A percentile compares a stretch with the other conserved stretches of the same genome.
Conservation (phyloP, 2,329 filamentous ascomycete genomes). For the Penicillium sp. region DNA sequence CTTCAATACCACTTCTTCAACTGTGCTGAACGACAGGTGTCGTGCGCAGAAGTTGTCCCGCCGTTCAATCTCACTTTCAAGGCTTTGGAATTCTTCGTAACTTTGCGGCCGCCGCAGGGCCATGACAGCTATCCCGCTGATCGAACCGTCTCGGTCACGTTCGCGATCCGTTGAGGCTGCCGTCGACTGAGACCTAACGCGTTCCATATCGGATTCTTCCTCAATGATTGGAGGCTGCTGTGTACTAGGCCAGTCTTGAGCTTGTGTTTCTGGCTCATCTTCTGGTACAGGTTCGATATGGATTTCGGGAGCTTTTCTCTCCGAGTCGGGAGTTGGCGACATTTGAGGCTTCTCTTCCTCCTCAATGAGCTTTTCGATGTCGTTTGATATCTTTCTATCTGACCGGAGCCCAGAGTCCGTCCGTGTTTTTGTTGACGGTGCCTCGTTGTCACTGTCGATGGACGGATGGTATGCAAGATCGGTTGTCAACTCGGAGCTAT, state of each 20-base stretch:
- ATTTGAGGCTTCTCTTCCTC: conserved; percentile 14
- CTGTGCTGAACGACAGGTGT: conserved; percentile 47
- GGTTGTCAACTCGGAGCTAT: conserved; percentile 29
- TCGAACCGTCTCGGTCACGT: conserved; percentile 15
- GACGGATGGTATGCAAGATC: conserved; percentile 27
- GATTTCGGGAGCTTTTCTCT: conserved; percentile 31
- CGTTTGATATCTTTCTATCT: conserved; percentile 17
- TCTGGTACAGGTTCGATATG: conserved; percentile 28
- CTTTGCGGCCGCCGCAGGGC: conserved; percentile 39
- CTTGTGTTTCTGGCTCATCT: conserved; percentile 15
- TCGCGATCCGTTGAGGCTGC: conserved; percentile 30
- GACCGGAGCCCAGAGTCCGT: conserved; percentile 14
- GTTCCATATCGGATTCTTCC: conserved; percentile 28
- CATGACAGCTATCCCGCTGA: conserved; percentile 25
- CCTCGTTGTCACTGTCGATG: conserved; percentile 30
- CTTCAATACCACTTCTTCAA: conserved; percentile 43
- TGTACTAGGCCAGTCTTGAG: conserved; percentile 11
- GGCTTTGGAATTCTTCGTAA: conserved; percentile 23
- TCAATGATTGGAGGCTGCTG: conserved; percentile 21
- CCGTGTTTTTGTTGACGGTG: conserved; percentile 7
- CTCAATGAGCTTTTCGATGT: conserved; percentile 15
- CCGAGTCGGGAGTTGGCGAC: conserved; percentile 7
- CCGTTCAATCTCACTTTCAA: conserved; percentile 16
- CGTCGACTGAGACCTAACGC: conserved; percentile 27
- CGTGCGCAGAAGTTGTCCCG: conserved; percentile 36